A percentile compares a stretch with the other conserved stretches of the same genome.
These are phyloP conservation scores for Fomitiporia mediterranea DNA, from an alignment of 1,284 basidiomycete genomes.

Conservation along the genomic window DNA sequence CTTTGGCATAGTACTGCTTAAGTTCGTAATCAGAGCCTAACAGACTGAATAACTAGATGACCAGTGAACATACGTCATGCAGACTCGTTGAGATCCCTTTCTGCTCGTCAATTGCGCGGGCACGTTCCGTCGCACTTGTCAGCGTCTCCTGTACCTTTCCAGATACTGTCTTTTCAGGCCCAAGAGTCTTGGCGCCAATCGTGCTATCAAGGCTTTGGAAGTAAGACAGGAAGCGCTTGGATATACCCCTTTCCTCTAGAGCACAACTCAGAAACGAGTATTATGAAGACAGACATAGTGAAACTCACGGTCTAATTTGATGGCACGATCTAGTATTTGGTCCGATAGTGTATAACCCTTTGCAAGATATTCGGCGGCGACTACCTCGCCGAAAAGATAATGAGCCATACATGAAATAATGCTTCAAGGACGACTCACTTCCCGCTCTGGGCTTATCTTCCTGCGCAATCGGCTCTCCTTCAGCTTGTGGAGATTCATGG, in stretches of 20 bases:
- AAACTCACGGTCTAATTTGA: conserved; percentile 79
- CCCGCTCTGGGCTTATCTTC: conserved; percentile 79
- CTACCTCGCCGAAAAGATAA: conserved; percentile 30
- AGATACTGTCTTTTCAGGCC: conserved; percentile 71
- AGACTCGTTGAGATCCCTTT: conserved; percentile 70
- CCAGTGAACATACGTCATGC: conserved; percentile 47
- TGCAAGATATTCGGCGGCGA: conserved; percentile 88
- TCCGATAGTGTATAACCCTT: conserved; percentile 83
- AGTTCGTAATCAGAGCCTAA: conserved; percentile 8
- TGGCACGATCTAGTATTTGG: conserved; percentile 75
- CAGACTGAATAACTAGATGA: not conserved
- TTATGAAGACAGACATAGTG: not conserved
- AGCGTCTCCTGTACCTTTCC: conserved; percentile 64
- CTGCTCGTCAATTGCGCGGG: conserved; percentile 75
- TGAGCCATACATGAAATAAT: conserved; percentile 10
- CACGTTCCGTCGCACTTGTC: conserved; percentile 56
- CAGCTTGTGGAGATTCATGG: conserved; percentile 31
- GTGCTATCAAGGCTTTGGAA: conserved; percentile 66
- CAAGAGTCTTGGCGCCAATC: conserved; percentile 63
- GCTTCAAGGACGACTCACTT: conserved; percentile 42
- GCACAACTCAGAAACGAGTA: not conserved
- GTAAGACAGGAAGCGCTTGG: conserved; percentile 75
- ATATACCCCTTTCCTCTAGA: conserved; percentile 81
- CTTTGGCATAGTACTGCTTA: conserved; percentile 74
- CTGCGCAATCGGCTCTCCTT: conserved; percentile 54